phyloP scores from a whole-genome alignment of 2,329 filamentous ascomycete genomes.

The Microsporum canis region DNA sequence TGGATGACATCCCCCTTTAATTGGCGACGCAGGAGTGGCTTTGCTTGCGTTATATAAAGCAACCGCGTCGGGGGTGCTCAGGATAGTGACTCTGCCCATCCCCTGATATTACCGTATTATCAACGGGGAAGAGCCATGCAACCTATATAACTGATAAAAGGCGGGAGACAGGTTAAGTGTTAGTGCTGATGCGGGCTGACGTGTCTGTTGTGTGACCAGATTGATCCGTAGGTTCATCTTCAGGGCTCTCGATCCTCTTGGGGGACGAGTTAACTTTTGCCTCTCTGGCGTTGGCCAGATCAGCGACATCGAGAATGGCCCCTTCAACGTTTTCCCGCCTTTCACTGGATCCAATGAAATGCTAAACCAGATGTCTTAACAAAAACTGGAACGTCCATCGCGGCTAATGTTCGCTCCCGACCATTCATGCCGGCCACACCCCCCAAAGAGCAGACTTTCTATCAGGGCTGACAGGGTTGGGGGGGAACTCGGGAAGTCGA shows the following conservation, averaged over 20 bases:
- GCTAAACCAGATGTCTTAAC: background rate
- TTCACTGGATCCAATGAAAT: background rate
- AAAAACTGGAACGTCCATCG: background rate
- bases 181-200: background rate
- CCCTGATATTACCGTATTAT: background rate
- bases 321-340: background rate
- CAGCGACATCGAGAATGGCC: background rate
- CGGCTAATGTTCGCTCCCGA: background rate
- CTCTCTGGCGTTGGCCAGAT: too few relatives aligned
- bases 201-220: background rate
- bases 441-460: too few relatives aligned
- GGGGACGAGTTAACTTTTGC: background rate
- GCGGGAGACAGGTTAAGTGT: background rate
- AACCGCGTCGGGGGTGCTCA: background rate
- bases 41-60: background rate
- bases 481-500: too few relatives aligned
- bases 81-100: background rate
- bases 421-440: background rate
- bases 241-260: too few relatives aligned
- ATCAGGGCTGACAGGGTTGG: too few relatives aligned
- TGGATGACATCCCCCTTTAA: background rate
- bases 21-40: background rate
- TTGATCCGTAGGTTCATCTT: background rate
- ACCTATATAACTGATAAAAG: background rate
- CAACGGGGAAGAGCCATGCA: background rate